Percentiles rank a stretch among this genome's conserved stretches.
Conservation (phyloP, 2,329 filamentous ascomycete genomes). For the Moelleriella libera region DNA sequence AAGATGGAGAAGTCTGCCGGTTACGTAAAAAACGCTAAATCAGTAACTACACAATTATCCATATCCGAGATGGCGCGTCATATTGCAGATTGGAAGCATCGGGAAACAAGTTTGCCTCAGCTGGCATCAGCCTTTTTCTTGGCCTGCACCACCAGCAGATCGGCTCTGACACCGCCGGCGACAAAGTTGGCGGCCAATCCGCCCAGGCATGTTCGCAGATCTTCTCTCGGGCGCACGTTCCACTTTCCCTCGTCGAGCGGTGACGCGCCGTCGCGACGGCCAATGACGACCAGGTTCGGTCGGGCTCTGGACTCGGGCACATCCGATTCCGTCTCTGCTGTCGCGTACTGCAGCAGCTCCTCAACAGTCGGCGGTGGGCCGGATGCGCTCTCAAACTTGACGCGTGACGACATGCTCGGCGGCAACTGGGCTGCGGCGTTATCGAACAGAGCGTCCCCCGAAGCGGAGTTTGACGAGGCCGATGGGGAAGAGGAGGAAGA, state of each 20-base stretch:
- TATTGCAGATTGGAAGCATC: too few species aligned
- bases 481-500: background rate
- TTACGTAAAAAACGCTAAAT: too few species aligned
- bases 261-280: slow-evolving; percentile 7
- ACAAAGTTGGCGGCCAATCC: slow-evolving; percentile 9
- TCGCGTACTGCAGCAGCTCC: slow-evolving; percentile 10
- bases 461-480: background rate
- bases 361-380: slow-evolving; percentile 7
- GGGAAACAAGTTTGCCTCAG: background rate
- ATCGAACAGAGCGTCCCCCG: slow-evolving; percentile 5
- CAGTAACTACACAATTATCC: too few species aligned
- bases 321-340: slow-evolving; percentile 3
- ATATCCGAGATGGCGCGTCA: too few species aligned
- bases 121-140: slow-evolving; percentile 10
- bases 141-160: slow-evolving; percentile 13
- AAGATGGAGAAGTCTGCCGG: too few species aligned
- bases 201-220: slow-evolving; percentile 10
- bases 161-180: slow-evolving; percentile 9
- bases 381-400: slow-evolving; percentile 8
- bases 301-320: slow-evolving; percentile 1
- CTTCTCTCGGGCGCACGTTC: slow-evolving; percentile 5
- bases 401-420: slow-evolving; percentile 4
- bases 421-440: slow-evolving; percentile 4
- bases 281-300: slow-evolving; percentile 10
- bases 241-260: slow-evolving; percentile 10